Conservation (phyloP, 106 monocot species). For the Agapanthus africanus region DNA sequence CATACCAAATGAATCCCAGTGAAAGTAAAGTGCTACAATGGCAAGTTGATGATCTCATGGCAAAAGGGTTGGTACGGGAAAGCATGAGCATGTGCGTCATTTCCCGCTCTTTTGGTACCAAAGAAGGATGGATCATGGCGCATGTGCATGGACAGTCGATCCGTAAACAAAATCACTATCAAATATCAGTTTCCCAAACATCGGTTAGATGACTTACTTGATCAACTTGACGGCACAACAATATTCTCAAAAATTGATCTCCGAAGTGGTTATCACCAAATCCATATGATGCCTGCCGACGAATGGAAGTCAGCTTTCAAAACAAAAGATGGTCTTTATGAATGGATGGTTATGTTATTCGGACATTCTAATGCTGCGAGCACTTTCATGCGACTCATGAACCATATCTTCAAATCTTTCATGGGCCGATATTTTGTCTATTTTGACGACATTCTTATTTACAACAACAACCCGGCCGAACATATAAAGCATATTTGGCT, state of each 20-base stretch:
- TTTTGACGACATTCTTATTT: not conserved
- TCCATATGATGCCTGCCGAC: not conserved
- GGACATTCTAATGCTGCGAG: not conserved
- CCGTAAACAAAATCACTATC: too few relatives aligned
- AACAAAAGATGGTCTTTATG: not conserved
- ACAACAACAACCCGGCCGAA: not conserved
- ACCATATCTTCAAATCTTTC: not conserved
- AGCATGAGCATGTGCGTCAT: not conserved
- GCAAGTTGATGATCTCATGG: not conserved
- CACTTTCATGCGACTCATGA: not conserved
- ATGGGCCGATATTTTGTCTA: not conserved
- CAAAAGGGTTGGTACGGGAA: not conserved
- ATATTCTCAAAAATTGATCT: not conserved
- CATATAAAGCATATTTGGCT: not conserved
- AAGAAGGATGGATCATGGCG: too few relatives aligned
- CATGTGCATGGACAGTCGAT: too few relatives aligned
- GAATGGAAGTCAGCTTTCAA: constrained; percentile 10
- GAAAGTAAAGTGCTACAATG: constrained; percentile 3
- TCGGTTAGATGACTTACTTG: not conserved
- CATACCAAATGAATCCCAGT: not conserved
- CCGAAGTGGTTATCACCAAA: constrained; percentile 6
- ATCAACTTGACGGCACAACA: not conserved
- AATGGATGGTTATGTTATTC: constrained; percentile 5
- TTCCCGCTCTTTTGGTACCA: not conserved
- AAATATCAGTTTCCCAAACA: constrained; percentile 2